Base-by-base conservation (phyloP, 257 asterid species). In the Gynochthodes officinalis region DNA sequence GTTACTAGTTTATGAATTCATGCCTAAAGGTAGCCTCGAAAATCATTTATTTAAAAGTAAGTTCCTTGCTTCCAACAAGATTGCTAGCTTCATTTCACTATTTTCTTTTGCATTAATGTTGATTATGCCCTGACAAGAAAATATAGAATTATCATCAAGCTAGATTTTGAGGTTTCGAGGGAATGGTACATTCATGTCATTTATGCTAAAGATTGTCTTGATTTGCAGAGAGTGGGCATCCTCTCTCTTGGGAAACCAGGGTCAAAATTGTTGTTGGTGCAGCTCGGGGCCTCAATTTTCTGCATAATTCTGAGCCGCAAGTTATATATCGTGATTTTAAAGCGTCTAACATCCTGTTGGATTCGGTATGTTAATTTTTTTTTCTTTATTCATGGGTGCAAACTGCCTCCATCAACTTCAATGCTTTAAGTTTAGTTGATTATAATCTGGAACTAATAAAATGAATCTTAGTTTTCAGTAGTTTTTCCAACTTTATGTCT, bases 321-420 rank as follows among this genome's bases (percentile, higher is more conserved):
- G 77, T 83, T 37, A 83, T 83, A 67, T 83, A 83, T 59, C 84
- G 86, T n/a, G 86, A 83, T 68, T 80, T 83, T 73, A 83, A 83
- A 65, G 78, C 87, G 32, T 83, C 87, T 5, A 83, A 83, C 64
- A 77, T 83, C 64, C 84, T 83, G 69, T 69, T 83, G 70, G 87
- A 83, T 61, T 27, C 55, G 77, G 87, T 83, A 72, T 33, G 74
- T 28, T 42, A 7, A 27, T 4, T 11, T 46, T 37, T 61, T 39
- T 19, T 28, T 39, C 59, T 33, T 4, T 50, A 7, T 6, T 8
- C 50, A 37, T 35, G 15, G 70, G 18, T 30, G 42, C 59, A 16
- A 2, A 42, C 2, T 8, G 40, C 12, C 19, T 57, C 21, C 63
- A 32, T 61, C 1, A 50, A 21, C n/a, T 53, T 23, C 57, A 50